These are phyloP conservation scores for Sclerotinia nivalis DNA, from an alignment of 2,329 filamentous ascomycete species.

Conservation along the genomic window DNA sequence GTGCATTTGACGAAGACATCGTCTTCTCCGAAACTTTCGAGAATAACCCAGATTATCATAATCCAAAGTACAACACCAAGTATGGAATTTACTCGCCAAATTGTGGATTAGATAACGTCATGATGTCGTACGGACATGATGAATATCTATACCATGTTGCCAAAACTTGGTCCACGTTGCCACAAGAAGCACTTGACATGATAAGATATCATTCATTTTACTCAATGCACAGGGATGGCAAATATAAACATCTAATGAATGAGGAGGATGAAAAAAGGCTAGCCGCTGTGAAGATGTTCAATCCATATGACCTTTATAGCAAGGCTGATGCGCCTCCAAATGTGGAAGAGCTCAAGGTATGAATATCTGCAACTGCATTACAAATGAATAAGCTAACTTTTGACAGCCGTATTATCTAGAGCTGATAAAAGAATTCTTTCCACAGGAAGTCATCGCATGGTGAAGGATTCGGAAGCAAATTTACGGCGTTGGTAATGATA, in stretches of 20 bases:
- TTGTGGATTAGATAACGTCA: slow-evolving; percentile 82
- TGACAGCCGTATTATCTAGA: slow-evolving; percentile 69
- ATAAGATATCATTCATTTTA: slow-evolving; percentile 93
- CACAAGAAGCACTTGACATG: slow-evolving; percentile 83
- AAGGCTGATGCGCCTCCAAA: slow-evolving; percentile 82
- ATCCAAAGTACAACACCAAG: slow-evolving; percentile 73
- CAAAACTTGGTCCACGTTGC: slow-evolving; percentile 78
- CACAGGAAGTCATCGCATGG: slow-evolving; percentile 66
- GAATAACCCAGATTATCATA: slow-evolving; percentile 70
- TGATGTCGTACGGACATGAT: slow-evolving; percentile 89
- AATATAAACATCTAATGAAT: slow-evolving; percentile 81
- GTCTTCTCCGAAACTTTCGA: slow-evolving; percentile 79
- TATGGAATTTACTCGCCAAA: slow-evolving; percentile 77
- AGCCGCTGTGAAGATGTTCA: slow-evolving; percentile 80
- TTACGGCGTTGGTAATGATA: not conserved
- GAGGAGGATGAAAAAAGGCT: slow-evolving; percentile 79
- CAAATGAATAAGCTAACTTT: slow-evolving; percentile 22
- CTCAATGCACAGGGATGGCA: slow-evolving; percentile 82
- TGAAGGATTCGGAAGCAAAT: slow-evolving; percentile 42
- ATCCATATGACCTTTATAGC: slow-evolving; percentile 89
- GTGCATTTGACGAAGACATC: slow-evolving; percentile 72
- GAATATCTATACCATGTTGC: slow-evolving; percentile 86
- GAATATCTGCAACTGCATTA: slow-evolving; percentile 29
- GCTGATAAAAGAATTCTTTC: slow-evolving; percentile 74
- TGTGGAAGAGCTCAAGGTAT: slow-evolving; percentile 72